These are phyloP conservation scores for Gymnopilus dilepis DNA, from an alignment of 768 basidiomycete genomes.

Conservation along the genomic window DNA sequence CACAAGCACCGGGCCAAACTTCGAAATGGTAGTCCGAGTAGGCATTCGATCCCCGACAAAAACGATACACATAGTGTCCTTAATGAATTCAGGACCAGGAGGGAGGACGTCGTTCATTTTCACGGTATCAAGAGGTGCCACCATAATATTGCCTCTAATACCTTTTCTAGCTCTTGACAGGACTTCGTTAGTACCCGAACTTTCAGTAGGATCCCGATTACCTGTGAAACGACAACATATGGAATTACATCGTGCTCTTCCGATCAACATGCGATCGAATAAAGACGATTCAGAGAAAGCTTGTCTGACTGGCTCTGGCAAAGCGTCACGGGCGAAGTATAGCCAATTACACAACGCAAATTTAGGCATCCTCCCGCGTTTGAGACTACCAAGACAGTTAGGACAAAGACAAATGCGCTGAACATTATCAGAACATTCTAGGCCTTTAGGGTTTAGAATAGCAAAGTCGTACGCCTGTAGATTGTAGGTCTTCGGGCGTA, in stretches of 20 bases:
- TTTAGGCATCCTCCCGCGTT: conserved; percentile 27
- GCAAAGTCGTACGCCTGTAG: neutral
- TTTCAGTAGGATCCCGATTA: no score
- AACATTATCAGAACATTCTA: neutral
- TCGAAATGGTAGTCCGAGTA: neutral
- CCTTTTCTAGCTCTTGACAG: conserved; percentile 8
- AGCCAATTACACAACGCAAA: conserved; percentile 27
- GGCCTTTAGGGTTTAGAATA: neutral
- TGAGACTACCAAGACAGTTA: neutral
- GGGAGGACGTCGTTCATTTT: conserved; percentile 10
- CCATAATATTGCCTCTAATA: conserved; percentile 20
- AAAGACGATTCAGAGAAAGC: conserved; percentile 8
- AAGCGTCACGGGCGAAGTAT: conserved; percentile 19
- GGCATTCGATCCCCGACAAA: conserved; percentile 6
- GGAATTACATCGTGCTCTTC: conserved; percentile 8
- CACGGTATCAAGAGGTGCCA: conserved; percentile 11
- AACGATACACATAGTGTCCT: conserved; percentile 20
- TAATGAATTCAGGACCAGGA: neutral
- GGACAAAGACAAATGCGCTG: neutral
- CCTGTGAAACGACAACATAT: conserved; percentile 11
- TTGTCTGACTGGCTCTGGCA: conserved; percentile 11
- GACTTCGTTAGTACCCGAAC: neutral
- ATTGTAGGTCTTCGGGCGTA: neutral
- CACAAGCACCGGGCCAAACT: conserved; percentile 14
- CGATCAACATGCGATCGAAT: conserved; percentile 11